Percentiles rank a stretch among this genome's conserved stretches.
These are phyloP conservation scores for Porphyrellus cyaneotinctus DNA, from an alignment of 768 basidiomycete genomes.

Conservation along the genomic window DNA sequence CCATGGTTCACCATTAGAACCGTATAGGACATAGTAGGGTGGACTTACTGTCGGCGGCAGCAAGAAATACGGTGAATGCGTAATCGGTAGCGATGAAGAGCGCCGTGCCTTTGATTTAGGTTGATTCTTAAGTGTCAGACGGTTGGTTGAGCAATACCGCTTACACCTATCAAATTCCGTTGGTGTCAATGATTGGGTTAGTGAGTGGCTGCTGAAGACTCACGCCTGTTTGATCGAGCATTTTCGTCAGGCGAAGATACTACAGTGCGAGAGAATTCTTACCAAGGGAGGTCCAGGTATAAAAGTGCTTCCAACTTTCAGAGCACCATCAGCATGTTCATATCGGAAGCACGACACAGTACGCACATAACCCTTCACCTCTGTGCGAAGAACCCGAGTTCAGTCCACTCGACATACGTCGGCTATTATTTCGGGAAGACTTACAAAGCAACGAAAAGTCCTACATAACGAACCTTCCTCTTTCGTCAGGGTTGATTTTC, in stretches of 20 bases:
- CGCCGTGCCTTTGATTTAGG: constrained; percentile 7
- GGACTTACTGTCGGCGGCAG: constrained; percentile 19
- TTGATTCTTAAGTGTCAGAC: neutral
- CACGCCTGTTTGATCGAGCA: constrained; percentile 10
- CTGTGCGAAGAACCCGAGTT: neutral
- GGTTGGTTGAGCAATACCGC: neutral
- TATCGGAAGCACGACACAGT: rapidly evolving
- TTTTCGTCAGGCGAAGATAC: neutral
- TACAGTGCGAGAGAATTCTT: neutral
- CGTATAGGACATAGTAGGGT: neutral
- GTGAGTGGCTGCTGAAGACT: neutral
- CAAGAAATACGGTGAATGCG: constrained; percentile 15
- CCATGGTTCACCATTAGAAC: neutral
- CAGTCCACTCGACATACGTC: neutral
- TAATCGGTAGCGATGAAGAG: neutral
- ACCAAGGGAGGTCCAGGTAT: constrained; percentile 13
- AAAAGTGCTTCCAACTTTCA: constrained; percentile 15
- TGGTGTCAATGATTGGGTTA: neutral
- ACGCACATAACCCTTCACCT: constrained; percentile 8
- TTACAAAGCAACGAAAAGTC: constrained; percentile 9
- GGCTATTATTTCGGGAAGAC: neutral
- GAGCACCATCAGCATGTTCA: neutral
- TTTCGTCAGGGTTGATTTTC: neutral
- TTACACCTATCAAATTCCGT: constrained; percentile 13
- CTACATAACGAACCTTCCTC: constrained; percentile 18